phyloP scores from a whole-genome alignment of 208 protist genomes.

The Strigomonas culicis region DNA sequence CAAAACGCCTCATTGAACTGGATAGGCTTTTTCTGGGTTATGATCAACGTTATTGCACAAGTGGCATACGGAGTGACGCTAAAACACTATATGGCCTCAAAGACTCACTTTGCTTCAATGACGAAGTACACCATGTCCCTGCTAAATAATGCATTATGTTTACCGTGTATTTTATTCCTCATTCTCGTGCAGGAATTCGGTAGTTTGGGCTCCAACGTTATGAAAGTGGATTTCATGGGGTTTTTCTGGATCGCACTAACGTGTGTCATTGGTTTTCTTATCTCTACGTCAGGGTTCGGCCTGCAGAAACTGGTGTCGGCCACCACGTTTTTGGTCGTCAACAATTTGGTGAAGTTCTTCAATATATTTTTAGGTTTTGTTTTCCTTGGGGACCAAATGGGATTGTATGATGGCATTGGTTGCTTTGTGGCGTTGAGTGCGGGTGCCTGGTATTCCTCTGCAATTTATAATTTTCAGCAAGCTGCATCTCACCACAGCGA shows the following conservation, averaged over 20 bases:
- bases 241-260: slow-evolving; percentile 10
- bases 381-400: slow-evolving; percentile 6
- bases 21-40: slow-evolving; percentile 7
- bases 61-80: slow-evolving; percentile 5
- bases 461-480: slow-evolving; percentile 9
- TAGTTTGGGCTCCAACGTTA: not conserved
- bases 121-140: slow-evolving; percentile 11
- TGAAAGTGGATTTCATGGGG: not conserved
- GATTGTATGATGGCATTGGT: not conserved
- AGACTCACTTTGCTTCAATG: not conserved
- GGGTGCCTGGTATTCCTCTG: slow-evolving; percentile 10
- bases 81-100: slow-evolving; percentile 10
- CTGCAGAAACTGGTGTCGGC: slow-evolving; percentile 10
- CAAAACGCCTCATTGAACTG: slow-evolving; percentile 12
- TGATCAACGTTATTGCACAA: slow-evolving; percentile 3
- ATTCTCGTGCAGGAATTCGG: not conserved
- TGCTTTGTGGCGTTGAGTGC: slow-evolving; percentile 3
- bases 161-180: not conserved
- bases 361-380: slow-evolving; percentile 8
- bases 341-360: slow-evolving; percentile 13
- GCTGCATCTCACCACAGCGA: not conserved
- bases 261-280: slow-evolving; percentile 9
- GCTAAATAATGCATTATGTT: slow-evolving; percentile 5
- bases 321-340: slow-evolving; percentile 12
- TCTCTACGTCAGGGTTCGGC: slow-evolving; percentile 7